Evolutionary conservation across 2,329 filamentous ascomycete genomes (phyloP).

Genomic region (Hymenotorrendiella dingleyae): DNA sequence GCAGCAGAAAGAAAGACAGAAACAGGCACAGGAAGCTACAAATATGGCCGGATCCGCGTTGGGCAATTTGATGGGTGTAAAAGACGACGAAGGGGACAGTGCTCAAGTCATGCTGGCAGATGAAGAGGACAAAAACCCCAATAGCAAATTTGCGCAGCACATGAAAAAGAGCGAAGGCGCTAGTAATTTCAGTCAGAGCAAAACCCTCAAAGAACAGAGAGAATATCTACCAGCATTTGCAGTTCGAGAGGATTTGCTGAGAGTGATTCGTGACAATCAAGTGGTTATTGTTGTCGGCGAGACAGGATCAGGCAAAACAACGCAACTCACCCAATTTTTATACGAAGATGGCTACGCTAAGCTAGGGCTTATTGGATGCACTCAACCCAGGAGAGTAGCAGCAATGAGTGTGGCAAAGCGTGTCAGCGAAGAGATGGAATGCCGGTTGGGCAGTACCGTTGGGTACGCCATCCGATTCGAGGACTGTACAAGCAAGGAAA

Average conservation of each 20-base stretch:
- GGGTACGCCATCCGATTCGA: conserved; percentile 98
- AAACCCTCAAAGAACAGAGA: conserved; percentile 82
- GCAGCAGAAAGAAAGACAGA: conserved; percentile 87
- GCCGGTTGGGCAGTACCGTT: conserved; percentile 77
- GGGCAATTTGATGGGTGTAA: conserved; percentile 92
- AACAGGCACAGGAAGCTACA: conserved; percentile 91
- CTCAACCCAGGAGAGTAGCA: conserved; percentile 90
- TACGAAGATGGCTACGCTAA: conserved; percentile 92
- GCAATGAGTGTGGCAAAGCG: conserved; percentile 99
- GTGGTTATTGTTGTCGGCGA: conserved; percentile 96
- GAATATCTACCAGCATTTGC: conserved; percentile 95
- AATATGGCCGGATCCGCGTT: conserved; percentile 86
- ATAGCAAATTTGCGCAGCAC: conserved; percentile 82
- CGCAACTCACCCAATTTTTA: conserved; percentile 92
- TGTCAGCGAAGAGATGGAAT: conserved; percentile 97
- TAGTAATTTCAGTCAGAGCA: conserved; percentile 89
- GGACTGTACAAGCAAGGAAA: conserved; percentile 94
- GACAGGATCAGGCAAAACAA: conserved; percentile 96
- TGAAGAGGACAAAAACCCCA: conserved; percentile 60
- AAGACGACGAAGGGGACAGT: conserved; percentile 88
- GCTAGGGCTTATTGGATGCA: conserved; percentile 88
- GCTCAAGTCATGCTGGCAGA: conserved; percentile 68
- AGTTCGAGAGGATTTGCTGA: conserved; percentile 84
- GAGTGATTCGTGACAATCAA: conserved; percentile 93
- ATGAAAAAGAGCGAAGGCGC: conserved; percentile 82